A percentile compares a stretch with the other conserved stretches of the same genome.
Evolutionary conservation across 2,329 filamentous ascomycete genomes (phyloP).

Genomic region (Paracorniculantispora psalliotae): DNA sequence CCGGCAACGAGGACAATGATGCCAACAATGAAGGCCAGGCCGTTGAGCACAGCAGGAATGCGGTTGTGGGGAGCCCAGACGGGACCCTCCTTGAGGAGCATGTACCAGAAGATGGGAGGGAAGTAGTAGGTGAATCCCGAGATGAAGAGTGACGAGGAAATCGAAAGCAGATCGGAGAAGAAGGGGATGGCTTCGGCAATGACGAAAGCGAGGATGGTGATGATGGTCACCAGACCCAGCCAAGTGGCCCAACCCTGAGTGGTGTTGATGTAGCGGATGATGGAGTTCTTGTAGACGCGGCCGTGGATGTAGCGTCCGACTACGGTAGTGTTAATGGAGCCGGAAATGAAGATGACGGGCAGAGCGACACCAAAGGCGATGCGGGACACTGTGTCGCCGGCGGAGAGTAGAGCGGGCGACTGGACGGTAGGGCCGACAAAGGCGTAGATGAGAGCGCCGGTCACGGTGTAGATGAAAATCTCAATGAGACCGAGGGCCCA

Average conservation of each 20-base stretch:
- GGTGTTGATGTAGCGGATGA: conserved; percentile 44
- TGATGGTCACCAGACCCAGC: conserved; percentile 50
- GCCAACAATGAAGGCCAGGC: conserved; percentile 26
- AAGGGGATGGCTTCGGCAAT: conserved; percentile 70
- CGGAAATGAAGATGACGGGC: conserved; percentile 70
- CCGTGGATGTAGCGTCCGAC: conserved; percentile 42
- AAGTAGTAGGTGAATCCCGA: conserved; percentile 40
- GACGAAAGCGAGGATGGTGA: conserved; percentile 64
- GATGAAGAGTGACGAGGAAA: conserved; percentile 46
- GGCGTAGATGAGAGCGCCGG: conserved; percentile 63
- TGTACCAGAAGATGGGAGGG: conserved; percentile 39
- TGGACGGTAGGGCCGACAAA: conserved; percentile 60
- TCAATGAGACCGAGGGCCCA: conserved; percentile 57
- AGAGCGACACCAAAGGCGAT: conserved; percentile 65
- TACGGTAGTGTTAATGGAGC: conserved; percentile 59
- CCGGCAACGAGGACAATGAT: conserved; percentile 28
- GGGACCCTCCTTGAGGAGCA: conserved; percentile 31
- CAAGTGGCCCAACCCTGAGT: conserved; percentile 48
- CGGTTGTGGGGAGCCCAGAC: conserved; percentile 28
- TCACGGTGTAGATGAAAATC: conserved; percentile 61
- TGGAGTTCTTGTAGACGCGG: conserved; percentile 38
- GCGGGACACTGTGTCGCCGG: conserved; percentile 54
- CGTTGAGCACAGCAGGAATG: conserved; percentile 22
- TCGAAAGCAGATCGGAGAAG: conserved; percentile 62
- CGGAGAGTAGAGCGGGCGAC: conserved; percentile 64